Conservation (phyloP, 2,329 filamentous ascomycete genomes). For the Leptosphaerulina australis region DNA sequence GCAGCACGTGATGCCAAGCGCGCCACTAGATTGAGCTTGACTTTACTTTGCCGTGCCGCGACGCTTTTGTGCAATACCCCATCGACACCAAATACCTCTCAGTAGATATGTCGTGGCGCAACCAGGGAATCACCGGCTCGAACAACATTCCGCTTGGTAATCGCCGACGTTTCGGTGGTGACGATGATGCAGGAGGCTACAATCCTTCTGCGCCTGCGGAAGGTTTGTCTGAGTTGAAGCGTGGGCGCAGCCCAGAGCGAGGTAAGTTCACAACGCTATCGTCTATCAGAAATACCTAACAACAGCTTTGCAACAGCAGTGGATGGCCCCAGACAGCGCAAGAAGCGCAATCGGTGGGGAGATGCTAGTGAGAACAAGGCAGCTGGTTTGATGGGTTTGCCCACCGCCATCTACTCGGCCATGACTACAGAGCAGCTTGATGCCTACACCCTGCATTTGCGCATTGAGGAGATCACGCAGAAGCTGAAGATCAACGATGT, state of each 20-base stretch:
- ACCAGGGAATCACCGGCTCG: conserved; percentile 88
- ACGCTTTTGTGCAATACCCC: conserved; percentile 17
- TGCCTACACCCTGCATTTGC: conserved; percentile 92
- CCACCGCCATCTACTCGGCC: conserved; percentile 93
- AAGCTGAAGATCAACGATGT: conserved; percentile 99
- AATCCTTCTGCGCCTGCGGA: conserved; percentile 54
- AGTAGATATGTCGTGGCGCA: conserved; percentile 66
- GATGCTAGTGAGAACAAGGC: conserved; percentile 98
- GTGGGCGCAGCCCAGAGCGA: conserved; percentile 89
- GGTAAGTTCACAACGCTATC: conserved; percentile 58
- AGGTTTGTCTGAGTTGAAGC: conserved; percentile 67
- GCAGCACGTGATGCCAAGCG: conserved; percentile 14
- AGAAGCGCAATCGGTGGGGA: conserved; percentile 99
- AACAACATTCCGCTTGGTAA: conserved; percentile 97
- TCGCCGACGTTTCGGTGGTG: conserved; percentile 77
- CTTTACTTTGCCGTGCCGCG: conserved; percentile 14
- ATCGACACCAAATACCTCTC: conserved; percentile 17
- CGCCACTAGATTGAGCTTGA: neutral
- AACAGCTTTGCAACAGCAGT: conserved; percentile 37
- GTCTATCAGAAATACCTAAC: conserved; percentile 7
- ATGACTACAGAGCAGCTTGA: conserved; percentile 99
- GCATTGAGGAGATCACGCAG: conserved; percentile 98
- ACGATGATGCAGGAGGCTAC: conserved; percentile 53
- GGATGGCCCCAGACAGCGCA: conserved; percentile 85
- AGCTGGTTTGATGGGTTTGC: conserved; percentile 94